Evolutionary conservation across 2,329 filamentous ascomycete species (phyloP).

Genomic region (Phyllosticta paracitricarpa): DNA sequence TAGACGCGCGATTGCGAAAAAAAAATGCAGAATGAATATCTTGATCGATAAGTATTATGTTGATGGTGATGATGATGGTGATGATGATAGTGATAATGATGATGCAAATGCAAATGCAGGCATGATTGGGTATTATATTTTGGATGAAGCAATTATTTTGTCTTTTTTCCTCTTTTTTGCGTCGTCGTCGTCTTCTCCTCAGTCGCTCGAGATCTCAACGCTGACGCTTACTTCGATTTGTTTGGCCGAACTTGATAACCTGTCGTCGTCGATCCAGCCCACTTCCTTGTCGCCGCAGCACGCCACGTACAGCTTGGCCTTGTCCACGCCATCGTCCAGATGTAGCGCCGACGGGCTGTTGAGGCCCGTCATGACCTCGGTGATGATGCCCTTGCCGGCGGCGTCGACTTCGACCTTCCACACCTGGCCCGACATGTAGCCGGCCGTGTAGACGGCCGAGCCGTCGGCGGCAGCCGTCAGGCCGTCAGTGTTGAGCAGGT

Average conservation of each 20-base stretch:
- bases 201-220: not conserved
- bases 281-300: constrained; percentile 6
- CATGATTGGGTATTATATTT: not conserved
- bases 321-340: not conserved
- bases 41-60: no score
- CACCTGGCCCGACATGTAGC: constrained; percentile 6
- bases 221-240: not conserved
- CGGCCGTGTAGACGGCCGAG: not conserved
- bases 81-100: not conserved
- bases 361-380: not conserved
- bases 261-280: constrained; percentile 7
- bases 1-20: no score
- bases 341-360: constrained; percentile 4
- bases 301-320: not conserved
- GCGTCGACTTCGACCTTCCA: constrained; percentile 3
- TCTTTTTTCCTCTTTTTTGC: not conserved
- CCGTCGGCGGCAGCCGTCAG: constrained; percentile 4
- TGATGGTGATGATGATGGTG: not conserved
- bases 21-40: no score
- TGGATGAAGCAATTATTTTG: not conserved
- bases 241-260: not conserved
- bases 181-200: not conserved
- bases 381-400: not conserved
- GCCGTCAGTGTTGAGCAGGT: constrained; percentile 6
- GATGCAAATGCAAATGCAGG: not conserved